Evolutionary conservation across 1,139 yeast species (phyloP).

Genomic region (Pichia sp.): DNA sequence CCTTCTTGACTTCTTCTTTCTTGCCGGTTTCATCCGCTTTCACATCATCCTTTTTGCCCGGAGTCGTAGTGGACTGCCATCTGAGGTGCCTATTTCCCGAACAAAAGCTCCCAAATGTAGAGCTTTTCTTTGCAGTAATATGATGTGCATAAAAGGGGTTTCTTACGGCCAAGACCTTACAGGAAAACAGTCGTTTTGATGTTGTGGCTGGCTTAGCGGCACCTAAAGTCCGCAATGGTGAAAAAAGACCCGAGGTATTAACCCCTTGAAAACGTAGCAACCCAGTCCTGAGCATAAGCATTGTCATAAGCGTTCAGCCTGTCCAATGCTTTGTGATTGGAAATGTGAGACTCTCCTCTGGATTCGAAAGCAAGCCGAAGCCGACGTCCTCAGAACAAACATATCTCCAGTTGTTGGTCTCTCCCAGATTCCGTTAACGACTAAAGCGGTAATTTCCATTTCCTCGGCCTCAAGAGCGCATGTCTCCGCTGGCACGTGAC

Average conservation of each 20-base stretch:
- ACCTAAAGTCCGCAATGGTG: not conserved
- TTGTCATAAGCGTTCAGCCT: not conserved
- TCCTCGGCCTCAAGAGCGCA: not conserved
- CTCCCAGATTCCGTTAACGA: not conserved
- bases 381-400: not conserved
- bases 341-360: no score
- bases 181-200: not conserved
- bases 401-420: not conserved
- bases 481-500: not conserved
- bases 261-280: not conserved
- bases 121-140: not conserved
- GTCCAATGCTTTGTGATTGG: not conserved
- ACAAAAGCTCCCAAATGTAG: not conserved
- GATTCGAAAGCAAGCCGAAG: not conserved
- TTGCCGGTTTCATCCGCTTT: not conserved
- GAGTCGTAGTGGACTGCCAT: not conserved
- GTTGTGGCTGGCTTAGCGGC: not conserved
- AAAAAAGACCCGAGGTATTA: not conserved
- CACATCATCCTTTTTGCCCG: not conserved
- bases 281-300: not conserved
- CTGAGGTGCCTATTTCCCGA: not conserved
- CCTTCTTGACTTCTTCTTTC: conserved; percentile 12
- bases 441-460: not conserved
- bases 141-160: no score
- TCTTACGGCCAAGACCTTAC: not conserved